phyloP scores from a whole-genome alignment of 768 basidiomycete species.

The Pisolithus sp. region DNA sequence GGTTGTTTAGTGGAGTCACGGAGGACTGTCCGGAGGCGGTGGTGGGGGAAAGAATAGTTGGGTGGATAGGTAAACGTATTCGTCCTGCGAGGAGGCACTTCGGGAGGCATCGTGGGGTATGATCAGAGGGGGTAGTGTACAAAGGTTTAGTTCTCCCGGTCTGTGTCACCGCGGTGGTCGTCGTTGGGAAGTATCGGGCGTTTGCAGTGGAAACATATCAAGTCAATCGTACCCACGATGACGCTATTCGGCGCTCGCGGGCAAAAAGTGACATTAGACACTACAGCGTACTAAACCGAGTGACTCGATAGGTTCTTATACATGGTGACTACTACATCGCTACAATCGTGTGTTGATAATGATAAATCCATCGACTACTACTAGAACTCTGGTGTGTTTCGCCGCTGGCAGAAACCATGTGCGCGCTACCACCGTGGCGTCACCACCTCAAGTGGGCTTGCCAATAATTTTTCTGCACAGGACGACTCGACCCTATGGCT shows the following conservation, averaged over 20 bases:
- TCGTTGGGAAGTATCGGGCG: neutral
- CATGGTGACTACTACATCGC: neutral
- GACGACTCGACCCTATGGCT: neutral
- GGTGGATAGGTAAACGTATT: conserved; percentile 53
- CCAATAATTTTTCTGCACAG: neutral
- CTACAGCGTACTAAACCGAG: too few species aligned
- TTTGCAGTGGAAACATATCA: conserved; percentile 5
- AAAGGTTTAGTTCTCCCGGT: neutral
- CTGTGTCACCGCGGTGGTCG: neutral
- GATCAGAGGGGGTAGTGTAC: conserved; percentile 6
- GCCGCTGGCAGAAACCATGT: neutral
- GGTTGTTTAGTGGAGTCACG: conserved; percentile 67
- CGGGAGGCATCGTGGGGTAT: conserved; percentile 19
- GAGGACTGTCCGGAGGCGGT: conserved; percentile 54
- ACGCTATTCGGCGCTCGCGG: neutral
- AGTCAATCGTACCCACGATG: conserved; percentile 2
- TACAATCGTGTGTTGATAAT: neutral
- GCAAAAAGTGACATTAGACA: too few species aligned
- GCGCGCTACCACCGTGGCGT: neutral
- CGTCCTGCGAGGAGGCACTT: conserved; percentile 15
- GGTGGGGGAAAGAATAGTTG: conserved; percentile 60
- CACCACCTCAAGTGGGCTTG: neutral
- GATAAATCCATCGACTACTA: neutral
- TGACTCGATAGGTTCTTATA: neutral
- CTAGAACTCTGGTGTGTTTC: neutral